These are phyloP conservation scores for Verticillium klebahnii DNA, from an alignment of 2,329 filamentous ascomycete genomes.

Conservation along the genomic window DNA sequence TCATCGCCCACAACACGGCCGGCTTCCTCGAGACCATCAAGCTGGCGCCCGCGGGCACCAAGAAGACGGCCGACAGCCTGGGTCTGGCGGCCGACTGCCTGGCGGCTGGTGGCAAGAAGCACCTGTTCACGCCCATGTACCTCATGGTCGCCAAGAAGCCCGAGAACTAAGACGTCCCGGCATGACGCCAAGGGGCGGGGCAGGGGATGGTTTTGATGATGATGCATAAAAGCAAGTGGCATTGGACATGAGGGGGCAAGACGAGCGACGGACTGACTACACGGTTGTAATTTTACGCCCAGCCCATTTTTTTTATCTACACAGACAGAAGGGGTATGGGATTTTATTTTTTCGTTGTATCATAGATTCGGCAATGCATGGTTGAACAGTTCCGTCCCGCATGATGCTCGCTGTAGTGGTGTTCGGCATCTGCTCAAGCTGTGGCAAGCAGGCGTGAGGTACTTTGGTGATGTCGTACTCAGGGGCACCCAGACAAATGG, in stretches of 20 bases:
- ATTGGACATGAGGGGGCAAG: not conserved
- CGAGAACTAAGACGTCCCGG: not conserved
- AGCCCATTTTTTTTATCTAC: not conserved
- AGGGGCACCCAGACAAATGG: too few species aligned
- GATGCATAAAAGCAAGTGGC: not conserved
- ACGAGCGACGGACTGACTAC: not conserved
- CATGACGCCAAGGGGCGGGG: not conserved
- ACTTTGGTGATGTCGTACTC: too few species aligned
- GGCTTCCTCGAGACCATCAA: constrained; percentile 70
- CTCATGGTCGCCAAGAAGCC: constrained; percentile 93
- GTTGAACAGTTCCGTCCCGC: not conserved
- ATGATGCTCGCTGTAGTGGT: too few species aligned
- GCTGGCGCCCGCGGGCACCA: constrained; percentile 75
- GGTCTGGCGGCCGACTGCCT: constrained; percentile 77
- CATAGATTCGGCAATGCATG: not conserved
- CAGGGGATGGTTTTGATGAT: not conserved
- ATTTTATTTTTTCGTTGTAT: not conserved
- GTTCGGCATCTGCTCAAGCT: too few species aligned
- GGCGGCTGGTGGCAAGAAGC: constrained; percentile 79
- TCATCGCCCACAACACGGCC: constrained; percentile 69
- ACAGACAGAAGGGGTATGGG: not conserved
- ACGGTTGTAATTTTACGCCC: not conserved
- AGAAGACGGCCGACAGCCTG: constrained; percentile 91
- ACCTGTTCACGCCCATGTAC: constrained; percentile 99
- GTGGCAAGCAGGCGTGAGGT: too few species aligned